A percentile compares a stretch with the other conserved stretches of the same genome.
phyloP scores from a whole-genome alignment of 23 red algal species.

The Gracilaria vermiculophylla region DNA sequence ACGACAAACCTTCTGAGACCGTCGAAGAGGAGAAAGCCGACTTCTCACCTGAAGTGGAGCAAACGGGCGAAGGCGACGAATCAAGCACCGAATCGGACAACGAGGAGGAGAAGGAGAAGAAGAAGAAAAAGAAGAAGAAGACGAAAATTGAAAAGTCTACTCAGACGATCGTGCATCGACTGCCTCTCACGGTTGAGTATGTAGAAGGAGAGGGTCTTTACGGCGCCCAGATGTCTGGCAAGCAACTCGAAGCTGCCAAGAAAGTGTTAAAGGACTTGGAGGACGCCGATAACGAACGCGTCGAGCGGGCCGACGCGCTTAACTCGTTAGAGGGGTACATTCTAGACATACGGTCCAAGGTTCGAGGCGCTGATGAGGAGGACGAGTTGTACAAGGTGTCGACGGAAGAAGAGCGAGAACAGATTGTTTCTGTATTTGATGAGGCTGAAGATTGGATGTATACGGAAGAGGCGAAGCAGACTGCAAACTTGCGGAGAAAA shows the following conservation, averaged over 20 bases:
- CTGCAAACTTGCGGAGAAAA: conserved; percentile 46
- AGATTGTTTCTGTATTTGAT: conserved; percentile 58
- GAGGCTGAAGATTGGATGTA: conserved; percentile 91
- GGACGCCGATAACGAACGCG: conserved; percentile 68
- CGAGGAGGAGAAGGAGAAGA: neutral
- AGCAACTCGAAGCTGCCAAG: conserved; percentile 35
- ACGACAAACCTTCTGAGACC: neutral
- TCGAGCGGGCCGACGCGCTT: conserved; percentile 76
- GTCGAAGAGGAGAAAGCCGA: neutral
- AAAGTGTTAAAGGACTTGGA: conserved; percentile 61
- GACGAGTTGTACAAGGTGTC: conserved; percentile 64
- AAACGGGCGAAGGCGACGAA: neutral
- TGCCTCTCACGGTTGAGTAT: conserved; percentile 46
- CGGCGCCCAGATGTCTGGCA: conserved; percentile 62
- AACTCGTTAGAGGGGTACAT: conserved; percentile 88
- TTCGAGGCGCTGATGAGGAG: conserved; percentile 60
- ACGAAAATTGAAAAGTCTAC: conserved; percentile 67
- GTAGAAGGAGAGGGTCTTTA: conserved; percentile 6
- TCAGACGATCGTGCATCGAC: conserved; percentile 60
- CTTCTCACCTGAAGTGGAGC: neutral
- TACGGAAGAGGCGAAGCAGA: conserved; percentile 72
- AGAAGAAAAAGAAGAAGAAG: conserved; percentile 57
- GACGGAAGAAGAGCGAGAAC: conserved; percentile 58
- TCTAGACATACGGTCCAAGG: conserved; percentile 63
- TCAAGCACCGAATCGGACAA: neutral